A percentile compares a stretch with the other conserved stretches of the same genome.
Evolutionary conservation across 306 rosid genomes (phyloP).

Genomic region (Quercus suber): DNA sequence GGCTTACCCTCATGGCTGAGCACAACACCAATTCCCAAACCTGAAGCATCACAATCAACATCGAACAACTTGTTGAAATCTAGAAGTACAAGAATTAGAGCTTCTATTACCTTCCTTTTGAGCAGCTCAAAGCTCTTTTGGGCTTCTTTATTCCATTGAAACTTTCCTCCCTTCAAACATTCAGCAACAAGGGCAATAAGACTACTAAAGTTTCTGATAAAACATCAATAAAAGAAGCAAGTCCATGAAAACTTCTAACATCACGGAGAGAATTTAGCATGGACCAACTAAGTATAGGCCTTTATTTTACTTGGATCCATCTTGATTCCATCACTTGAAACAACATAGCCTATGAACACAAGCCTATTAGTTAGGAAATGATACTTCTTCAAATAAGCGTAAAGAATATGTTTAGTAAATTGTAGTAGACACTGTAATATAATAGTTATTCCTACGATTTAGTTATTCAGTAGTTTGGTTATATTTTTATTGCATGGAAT

Average conservation of each 20-base stretch:
- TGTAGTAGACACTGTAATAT: too few relatives aligned
- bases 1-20: neutral
- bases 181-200: neutral
- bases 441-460: too few relatives aligned
- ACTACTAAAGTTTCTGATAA: neutral
- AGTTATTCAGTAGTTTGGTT: too few relatives aligned
- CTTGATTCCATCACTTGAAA: neutral
- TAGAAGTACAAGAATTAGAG: neutral
- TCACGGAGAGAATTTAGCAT: neutral
- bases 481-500: too few relatives aligned
- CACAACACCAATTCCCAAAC: too few relatives aligned
- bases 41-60: neutral
- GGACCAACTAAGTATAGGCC: neutral
- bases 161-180: neutral
- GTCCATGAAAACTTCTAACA: neutral
- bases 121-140: neutral
- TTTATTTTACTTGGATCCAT: neutral
- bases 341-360: neutral
- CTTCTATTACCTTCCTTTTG: neutral
- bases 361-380: neutral
- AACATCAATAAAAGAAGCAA: neutral
- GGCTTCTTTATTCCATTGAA: neutral
- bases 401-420: neutral
- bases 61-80: neutral
- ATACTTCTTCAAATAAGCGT: conserved; percentile 6